Conservation (phyloP, 2,329 filamentous ascomycete species). For the Botryosphaeria dothidea region DNA sequence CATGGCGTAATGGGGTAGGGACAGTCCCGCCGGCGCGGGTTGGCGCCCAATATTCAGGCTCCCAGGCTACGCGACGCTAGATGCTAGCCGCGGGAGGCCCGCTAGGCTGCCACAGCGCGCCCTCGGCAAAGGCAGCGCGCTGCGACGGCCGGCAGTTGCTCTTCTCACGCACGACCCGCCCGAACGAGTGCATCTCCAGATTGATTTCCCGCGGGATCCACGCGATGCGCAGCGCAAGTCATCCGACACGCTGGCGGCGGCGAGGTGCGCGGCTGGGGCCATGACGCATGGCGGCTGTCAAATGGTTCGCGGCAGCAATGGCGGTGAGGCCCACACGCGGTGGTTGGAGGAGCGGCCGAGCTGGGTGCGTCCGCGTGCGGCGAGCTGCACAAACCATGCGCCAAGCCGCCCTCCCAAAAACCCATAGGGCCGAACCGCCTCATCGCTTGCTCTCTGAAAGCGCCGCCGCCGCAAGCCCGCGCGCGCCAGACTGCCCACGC, state of each 20-base stretch:
- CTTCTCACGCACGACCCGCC: neutral
- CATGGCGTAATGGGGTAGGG: neutral
- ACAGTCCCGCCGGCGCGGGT: neutral
- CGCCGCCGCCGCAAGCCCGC: too few species aligned
- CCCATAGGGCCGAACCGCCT: constrained; percentile 17
- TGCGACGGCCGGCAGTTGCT: too few species aligned
- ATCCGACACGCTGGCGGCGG: neutral
- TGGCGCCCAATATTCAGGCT: constrained; percentile 7
- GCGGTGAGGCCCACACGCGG: constrained; percentile 5
- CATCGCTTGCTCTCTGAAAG: too few species aligned
- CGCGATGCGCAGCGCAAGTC: constrained; percentile 4
- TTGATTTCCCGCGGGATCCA: neutral
- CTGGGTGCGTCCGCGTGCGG: constrained; percentile 6
- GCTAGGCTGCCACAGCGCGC: neutral
- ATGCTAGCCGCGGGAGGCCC: constrained; percentile 2
- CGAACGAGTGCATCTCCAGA: neutral
- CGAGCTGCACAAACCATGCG: neutral
- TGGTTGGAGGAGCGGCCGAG: neutral
- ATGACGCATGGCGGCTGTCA: neutral
- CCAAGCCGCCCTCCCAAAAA: neutral
- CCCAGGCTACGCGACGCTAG: too few species aligned
- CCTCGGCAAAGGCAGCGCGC: too few species aligned
- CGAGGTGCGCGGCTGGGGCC: neutral
- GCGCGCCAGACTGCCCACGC: too few species aligned
- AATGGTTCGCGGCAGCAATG: neutral